These are phyloP conservation scores for Leccinum insolens DNA, from an alignment of 1,284 basidiomycete genomes.

Conservation along the genomic window DNA sequence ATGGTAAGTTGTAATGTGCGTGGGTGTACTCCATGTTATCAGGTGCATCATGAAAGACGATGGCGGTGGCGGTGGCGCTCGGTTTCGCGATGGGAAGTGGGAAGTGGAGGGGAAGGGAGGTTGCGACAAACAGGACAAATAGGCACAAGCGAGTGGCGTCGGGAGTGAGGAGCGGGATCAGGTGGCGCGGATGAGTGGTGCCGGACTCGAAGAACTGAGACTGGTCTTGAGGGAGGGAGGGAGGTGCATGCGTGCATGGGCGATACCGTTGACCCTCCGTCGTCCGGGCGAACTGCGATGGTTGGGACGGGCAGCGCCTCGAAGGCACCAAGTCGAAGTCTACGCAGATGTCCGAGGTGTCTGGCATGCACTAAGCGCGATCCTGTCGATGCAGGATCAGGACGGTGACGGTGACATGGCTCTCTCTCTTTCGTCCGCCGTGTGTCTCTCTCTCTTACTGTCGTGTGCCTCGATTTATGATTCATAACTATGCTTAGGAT, in stretches of 20 bases:
- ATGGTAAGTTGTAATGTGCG: neutral
- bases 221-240: neutral
- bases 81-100: neutral
- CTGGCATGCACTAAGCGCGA: neutral
- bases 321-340: neutral
- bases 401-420: neutral
- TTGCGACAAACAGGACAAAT: neutral
- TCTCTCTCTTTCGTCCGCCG: neutral
- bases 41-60: too few relatives aligned
- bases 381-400: neutral
- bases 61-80: neutral
- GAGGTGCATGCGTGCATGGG: neutral
- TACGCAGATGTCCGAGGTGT: neutral
- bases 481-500: neutral
- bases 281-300: neutral
- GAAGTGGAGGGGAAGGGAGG: neutral
- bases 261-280: neutral
- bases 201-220: neutral
- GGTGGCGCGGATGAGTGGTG: neutral
- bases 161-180: neutral
- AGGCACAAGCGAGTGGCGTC: conserved; percentile 4
- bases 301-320: neutral
- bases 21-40: neutral
- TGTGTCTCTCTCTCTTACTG: neutral
- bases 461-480: neutral